These are phyloP conservation scores for button mushroom (Agaricus bisporus) DNA, from an alignment of 768 basidiomycete species.

Conservation along the genomic window DNA sequence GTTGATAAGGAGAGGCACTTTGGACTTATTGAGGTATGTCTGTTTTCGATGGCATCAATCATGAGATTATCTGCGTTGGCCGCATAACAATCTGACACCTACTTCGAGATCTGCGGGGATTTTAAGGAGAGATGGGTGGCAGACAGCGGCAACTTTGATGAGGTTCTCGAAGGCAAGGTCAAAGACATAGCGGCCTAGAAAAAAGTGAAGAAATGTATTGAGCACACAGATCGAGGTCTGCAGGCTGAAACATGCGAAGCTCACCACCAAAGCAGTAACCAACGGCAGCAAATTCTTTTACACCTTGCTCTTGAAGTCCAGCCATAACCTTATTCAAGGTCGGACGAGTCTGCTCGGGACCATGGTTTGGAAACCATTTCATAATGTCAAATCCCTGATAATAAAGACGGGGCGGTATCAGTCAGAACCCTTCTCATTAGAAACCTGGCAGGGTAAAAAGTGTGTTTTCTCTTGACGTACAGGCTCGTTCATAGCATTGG, in stretches of 20 bases:
- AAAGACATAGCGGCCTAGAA: conserved; percentile 48
- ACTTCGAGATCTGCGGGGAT: conserved; percentile 61
- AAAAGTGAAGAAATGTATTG: background rate
- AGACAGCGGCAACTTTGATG: conserved; percentile 40
- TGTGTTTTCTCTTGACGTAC: background rate
- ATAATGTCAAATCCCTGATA: conserved; percentile 29
- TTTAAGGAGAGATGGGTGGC: conserved; percentile 61
- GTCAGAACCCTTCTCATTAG: no score
- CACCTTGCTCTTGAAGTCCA: conserved; percentile 52
- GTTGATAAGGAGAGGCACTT: conserved; percentile 62
- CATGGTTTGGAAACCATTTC: conserved; percentile 41
- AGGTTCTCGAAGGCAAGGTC: conserved; percentile 54
- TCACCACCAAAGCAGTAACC: conserved; percentile 70
- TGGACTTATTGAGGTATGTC: conserved; percentile 41
- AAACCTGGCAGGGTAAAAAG: no score
- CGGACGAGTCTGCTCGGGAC: conserved; percentile 34
- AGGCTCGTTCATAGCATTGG: conserved; percentile 3
- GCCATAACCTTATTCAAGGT: conserved; percentile 48
- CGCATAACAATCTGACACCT: background rate
- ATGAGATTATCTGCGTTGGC: background rate
- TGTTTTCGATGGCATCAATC: conserved; percentile 15
- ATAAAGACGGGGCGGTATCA: background rate
- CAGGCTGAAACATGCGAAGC: conserved; percentile 7
- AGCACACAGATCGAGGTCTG: no score
- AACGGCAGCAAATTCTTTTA: conserved; percentile 50